phyloP scores from a whole-genome alignment of 176 grass and related monocot genomes.

The Canna indica region DNA sequence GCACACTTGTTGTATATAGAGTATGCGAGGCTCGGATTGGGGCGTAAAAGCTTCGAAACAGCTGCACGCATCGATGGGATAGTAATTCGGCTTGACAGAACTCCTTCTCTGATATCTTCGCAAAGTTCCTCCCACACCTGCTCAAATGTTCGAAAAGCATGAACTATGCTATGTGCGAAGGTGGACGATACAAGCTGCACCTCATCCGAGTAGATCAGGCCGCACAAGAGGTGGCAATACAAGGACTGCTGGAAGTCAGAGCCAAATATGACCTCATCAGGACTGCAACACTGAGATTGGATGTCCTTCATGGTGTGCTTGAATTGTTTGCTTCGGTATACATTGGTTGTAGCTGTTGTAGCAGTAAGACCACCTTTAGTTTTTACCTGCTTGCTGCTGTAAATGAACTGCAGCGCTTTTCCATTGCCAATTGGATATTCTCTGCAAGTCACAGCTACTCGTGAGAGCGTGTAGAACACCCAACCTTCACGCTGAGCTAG shows the following conservation, averaged over 20 bases:
- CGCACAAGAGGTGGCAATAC: slow-evolving; percentile 93
- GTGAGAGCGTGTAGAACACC: background rate
- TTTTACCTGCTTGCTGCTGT: slow-evolving; percentile 65
- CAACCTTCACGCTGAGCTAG: background rate
- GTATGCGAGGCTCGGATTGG: slow-evolving; percentile 67
- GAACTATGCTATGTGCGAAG: slow-evolving; percentile 87
- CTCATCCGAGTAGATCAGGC: slow-evolving; percentile 66
- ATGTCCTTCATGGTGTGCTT: slow-evolving; percentile 74
- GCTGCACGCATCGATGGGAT: slow-evolving; percentile 57
- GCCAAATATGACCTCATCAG: slow-evolving; percentile 76
- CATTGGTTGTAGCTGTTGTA: slow-evolving; percentile 76
- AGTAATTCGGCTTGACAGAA: slow-evolving; percentile 60
- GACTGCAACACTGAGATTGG: slow-evolving; percentile 57
- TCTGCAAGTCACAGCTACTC: slow-evolving; percentile 30
- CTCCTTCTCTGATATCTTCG: slow-evolving; percentile 67
- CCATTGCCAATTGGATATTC: slow-evolving; percentile 68
- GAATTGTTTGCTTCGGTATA: slow-evolving; percentile 54
- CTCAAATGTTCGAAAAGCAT: slow-evolving; percentile 76
- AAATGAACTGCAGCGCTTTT: slow-evolving; percentile 89
- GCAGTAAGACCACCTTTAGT: slow-evolving; percentile 75
- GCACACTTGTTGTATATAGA: slow-evolving; percentile 50
- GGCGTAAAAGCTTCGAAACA: slow-evolving; percentile 64
- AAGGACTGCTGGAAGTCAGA: slow-evolving; percentile 71
- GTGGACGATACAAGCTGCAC: slow-evolving; percentile 62
- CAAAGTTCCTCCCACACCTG: slow-evolving; percentile 76